Percentiles rank a stretch among this genome's conserved stretches.
Conservation (phyloP, 2,329 filamentous ascomycete species). For the Metarhizium album region DNA sequence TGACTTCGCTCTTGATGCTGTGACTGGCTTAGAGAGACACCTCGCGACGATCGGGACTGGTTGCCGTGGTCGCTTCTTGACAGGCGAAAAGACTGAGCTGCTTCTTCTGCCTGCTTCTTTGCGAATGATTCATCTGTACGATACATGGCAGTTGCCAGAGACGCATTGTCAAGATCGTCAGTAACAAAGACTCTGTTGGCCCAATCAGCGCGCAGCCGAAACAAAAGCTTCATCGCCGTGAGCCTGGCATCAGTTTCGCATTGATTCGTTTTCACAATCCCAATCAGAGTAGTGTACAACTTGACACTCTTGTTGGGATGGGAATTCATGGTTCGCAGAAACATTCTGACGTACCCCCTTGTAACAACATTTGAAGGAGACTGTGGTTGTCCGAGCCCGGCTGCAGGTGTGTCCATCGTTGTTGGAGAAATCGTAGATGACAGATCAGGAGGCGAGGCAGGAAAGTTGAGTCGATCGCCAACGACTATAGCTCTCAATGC, state of each 20-base stretch:
- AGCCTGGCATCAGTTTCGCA: slow-evolving; percentile 61
- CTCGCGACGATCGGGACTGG: slow-evolving; percentile 32
- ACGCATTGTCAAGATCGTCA: slow-evolving; percentile 58
- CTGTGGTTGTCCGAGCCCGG: slow-evolving; percentile 19
- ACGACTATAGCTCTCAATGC: slow-evolving; percentile 40
- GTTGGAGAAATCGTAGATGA: slow-evolving; percentile 14
- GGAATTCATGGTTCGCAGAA: slow-evolving; percentile 59
- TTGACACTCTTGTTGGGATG: slow-evolving; percentile 54
- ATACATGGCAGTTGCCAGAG: slow-evolving; percentile 60
- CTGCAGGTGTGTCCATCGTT: slow-evolving; percentile 11
- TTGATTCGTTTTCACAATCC: slow-evolving; percentile 47
- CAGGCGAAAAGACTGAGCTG: slow-evolving; percentile 31
- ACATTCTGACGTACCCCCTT: slow-evolving; percentile 62
- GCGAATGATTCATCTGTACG: slow-evolving; percentile 46
- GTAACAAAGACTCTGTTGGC: slow-evolving; percentile 66
- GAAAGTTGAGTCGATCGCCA: slow-evolving; percentile 35
- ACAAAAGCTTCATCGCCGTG: slow-evolving; percentile 66
- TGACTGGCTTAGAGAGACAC: slow-evolving; percentile 40
- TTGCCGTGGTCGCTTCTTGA: slow-evolving; percentile 33
- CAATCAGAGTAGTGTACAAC: slow-evolving; percentile 52
- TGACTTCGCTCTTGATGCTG: slow-evolving; percentile 31
- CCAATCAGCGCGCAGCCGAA: slow-evolving; percentile 74
- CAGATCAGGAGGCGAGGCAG: slow-evolving; percentile 21
- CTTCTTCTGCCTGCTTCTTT: slow-evolving; percentile 41
- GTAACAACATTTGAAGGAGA: slow-evolving; percentile 62